These are phyloP conservation scores for Emericellopsis terricola DNA, from an alignment of 495 filamentous ascomycete genomes.

Conservation along the genomic window DNA sequence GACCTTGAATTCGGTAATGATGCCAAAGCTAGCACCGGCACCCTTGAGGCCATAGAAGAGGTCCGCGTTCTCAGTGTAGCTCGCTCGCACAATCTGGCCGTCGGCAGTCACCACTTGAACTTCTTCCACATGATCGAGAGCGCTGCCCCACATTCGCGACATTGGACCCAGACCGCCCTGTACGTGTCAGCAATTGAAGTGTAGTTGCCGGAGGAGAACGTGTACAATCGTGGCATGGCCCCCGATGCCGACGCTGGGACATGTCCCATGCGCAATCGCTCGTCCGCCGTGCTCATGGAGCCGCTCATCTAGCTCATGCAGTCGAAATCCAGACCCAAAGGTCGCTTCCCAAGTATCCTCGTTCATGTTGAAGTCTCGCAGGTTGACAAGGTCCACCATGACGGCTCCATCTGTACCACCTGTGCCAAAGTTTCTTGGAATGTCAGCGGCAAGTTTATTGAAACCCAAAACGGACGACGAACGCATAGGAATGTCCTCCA, in stretches of 20 bases:
- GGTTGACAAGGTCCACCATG: conserved; percentile 36
- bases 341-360: conserved; percentile 36
- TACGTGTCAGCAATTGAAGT: too few relatives aligned
- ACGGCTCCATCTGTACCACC: conserved; percentile 36
- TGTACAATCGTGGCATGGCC: conserved; percentile 48
- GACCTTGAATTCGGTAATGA: conserved; percentile 46
- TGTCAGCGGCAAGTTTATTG: not conserved
- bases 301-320: conserved; percentile 39
- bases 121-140: conserved; percentile 32
- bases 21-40: conserved; percentile 42
- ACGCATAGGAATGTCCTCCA: conserved; percentile 58
- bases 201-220: conserved; percentile 4
- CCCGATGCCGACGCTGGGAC: conserved; percentile 44
- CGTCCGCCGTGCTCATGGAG: conserved; percentile 44
- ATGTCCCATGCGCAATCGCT: conserved; percentile 50
- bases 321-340: conserved; percentile 43
- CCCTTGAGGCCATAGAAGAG: conserved; percentile 43
- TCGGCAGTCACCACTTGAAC: conserved; percentile 44
- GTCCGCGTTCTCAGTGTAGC: conserved; percentile 29
- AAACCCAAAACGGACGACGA: too few relatives aligned
- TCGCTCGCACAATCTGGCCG: conserved; percentile 35
- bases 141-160: conserved; percentile 37
- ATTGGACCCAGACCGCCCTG: conserved; percentile 34
- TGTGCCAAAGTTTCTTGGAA: conserved; percentile 16
- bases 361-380: conserved; percentile 37